Base-by-base conservation (phyloP, 2,329 filamentous ascomycete genomes). In the Phaeosphaeriaceae sp. region DNA sequence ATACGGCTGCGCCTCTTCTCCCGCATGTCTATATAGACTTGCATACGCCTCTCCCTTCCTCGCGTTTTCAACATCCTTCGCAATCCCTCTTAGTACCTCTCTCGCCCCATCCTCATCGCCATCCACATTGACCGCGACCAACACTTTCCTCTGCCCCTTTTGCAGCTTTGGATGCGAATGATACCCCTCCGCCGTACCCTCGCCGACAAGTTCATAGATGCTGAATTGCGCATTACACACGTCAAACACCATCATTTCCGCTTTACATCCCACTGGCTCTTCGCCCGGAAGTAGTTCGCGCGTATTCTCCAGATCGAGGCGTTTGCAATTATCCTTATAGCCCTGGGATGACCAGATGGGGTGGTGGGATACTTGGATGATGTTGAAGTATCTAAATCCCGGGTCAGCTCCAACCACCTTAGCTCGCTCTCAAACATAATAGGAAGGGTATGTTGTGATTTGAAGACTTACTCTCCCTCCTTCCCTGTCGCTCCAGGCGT, bases 301-400 rank as follows among this genome's bases (percentile, higher is more conserved):
- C 7, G 60, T 65, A 11, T 61, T 54, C 47, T 68, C 66, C 4
- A 68, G 51, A 56, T 68, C 60, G 17, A 68, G 27, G 5, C 52
- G 51, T 6, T 57, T 48, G 7, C 49, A 57, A 1, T 58, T 13
- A 9, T 36, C 49, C 17, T 58, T 56, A 24, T 67, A 67, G 10
- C 48, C 27, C 15, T 51, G 17, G 1, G 57, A 53, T 3, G n/a
- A 15, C 36, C 36, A 40, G 19, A 45, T 45, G 21, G 19, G 42
- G 20, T 15, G 42, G 9, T 60, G 54, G 19, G 58, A 49, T 0
- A 54, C 20, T 21, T 55, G 45, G 20, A 54, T 57, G 15, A 56
- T 58, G 53, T 63, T 61, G 27, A 65, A 48, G 1, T 57, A 51
- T 33, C 19, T 33, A 5, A 5, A n/a, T 33, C 15, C 9, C 10